Evolutionary conservation across 371 early-diverging fungal species (phyloP), one percentile per base, ranked within the genome.

Genomic region (Mucor ambiguus): DNA sequence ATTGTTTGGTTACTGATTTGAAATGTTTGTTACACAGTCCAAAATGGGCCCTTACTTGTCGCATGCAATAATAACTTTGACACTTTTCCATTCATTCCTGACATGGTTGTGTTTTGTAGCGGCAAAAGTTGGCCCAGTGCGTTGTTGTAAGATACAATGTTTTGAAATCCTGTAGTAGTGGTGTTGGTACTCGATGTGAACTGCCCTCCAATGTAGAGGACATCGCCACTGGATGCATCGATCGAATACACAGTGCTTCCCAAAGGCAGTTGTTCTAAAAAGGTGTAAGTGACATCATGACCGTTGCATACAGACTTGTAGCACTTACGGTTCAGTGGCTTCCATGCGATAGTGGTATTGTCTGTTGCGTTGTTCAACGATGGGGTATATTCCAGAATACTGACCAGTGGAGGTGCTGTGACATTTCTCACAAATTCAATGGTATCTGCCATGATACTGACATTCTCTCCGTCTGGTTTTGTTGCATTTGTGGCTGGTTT

Each of bases 381-480:
- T 14, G 70, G 70, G 46, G 72, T 76, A 57, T 72, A 81, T 32
- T 81, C 79, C n/a, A 81, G 57, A 55, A 81, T 75, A 30, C 82
- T 77, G 28, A 69, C 60, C 8, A 81, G 61, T 3, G 76, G 69
- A 16, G 75, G 63, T 28, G 71, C 71, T n/a, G 73, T 77, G 22
- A 67, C 55, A 41, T 81, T 81, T 12, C 72, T 66, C 8, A 78
- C 49, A 58, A 81, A 73, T 22, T 74, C 72, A 4, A 81, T 49
- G 22, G 81, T 69, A 44, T 78, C 75, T 16, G 81, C 81, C n/a
- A 78, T 75, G 2, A 69, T 56, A 16, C 54, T 66, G 6, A 73
- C 75, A 20, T 62, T 72, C 11, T 35, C 64, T 18, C 64, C 58
- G 0, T 67, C n/a, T 3, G 69, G 67, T 2, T 26, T 35, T 1